Conservation (phyloP, 2,329 filamentous ascomycete species). For the Hypoxylon sp. region DNA sequence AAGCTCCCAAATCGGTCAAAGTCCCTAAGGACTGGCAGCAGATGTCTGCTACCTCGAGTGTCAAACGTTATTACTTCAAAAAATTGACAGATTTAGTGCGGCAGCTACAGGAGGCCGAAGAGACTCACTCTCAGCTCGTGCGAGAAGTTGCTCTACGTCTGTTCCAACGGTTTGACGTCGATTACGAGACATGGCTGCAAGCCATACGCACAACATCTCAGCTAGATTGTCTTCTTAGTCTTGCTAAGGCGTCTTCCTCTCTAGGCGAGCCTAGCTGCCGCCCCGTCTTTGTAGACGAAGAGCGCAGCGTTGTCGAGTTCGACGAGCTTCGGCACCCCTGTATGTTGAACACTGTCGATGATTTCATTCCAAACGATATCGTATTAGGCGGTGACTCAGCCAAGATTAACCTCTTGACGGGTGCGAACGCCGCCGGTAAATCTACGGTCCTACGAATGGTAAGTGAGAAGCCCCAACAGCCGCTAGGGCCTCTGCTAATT, state of each 20-base stretch:
- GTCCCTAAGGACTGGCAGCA: slow-evolving; percentile 93
- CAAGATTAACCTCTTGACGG: slow-evolving; percentile 92
- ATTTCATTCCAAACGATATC: slow-evolving; percentile 98
- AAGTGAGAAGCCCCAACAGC: slow-evolving; percentile 53
- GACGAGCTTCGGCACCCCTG: slow-evolving; percentile 94
- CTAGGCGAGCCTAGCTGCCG: slow-evolving; percentile 91
- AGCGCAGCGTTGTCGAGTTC: slow-evolving; percentile 91
- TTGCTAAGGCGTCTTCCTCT: slow-evolving; percentile 88
- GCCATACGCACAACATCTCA: slow-evolving; percentile 93
- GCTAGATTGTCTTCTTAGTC: slow-evolving; percentile 92
- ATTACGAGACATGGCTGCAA: slow-evolving; percentile 87
- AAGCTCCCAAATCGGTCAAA: slow-evolving; percentile 87
- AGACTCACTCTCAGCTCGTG: slow-evolving; percentile 91
- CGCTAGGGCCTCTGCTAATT: slow-evolving; percentile 46
- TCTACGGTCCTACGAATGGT: slow-evolving; percentile 97
- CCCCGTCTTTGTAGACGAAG: slow-evolving; percentile 86
- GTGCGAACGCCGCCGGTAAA: slow-evolving; percentile 97
- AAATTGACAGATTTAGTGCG: slow-evolving; percentile 87
- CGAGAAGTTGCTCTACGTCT: slow-evolving; percentile 88
- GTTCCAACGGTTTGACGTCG: slow-evolving; percentile 87
- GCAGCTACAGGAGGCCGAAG: slow-evolving; percentile 91
- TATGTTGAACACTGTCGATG: slow-evolving; percentile 88
- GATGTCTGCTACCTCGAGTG: slow-evolving; percentile 92
- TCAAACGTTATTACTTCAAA: slow-evolving; percentile 94
- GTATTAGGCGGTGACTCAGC: slow-evolving; percentile 83